A percentile compares a stretch with the other conserved stretches of the same genome.
These are phyloP conservation scores for Fusarium citri DNA, from an alignment of 2,329 filamentous ascomycete species.

Conservation along the genomic window DNA sequence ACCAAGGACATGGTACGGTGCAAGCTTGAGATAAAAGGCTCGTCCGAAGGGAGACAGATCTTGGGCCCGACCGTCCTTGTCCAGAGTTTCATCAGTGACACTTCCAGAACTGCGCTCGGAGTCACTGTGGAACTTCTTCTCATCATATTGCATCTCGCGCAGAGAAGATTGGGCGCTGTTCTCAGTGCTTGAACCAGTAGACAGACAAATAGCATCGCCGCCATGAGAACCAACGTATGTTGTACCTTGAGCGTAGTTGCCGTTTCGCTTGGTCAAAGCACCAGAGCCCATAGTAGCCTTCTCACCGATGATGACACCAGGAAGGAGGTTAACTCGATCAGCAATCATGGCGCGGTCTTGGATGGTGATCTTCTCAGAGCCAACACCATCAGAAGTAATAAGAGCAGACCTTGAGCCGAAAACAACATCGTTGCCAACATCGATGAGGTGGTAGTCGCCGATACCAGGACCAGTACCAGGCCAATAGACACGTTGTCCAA, in stretches of 20 bases:
- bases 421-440: slow-evolving; percentile 4
- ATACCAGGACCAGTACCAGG: slow-evolving; percentile 2
- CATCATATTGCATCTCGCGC: neutral
- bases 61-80: neutral
- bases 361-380: neutral
- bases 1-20: neutral
- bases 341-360: slow-evolving; percentile 15
- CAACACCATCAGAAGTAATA: neutral
- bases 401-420: slow-evolving; percentile 7
- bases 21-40: slow-evolving; percentile 11
- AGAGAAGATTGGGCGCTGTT: neutral
- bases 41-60: slow-evolving; percentile 11
- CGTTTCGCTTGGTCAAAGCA: neutral
- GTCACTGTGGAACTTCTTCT: neutral
- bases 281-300: neutral
- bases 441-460: neutral
- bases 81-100: fast-evolving
- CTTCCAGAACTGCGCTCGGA: neutral
- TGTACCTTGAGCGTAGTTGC: neutral
- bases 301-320: fast-evolving
- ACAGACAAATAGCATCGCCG: slow-evolving; percentile 5
- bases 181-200: neutral
- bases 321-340: slow-evolving; percentile 5
- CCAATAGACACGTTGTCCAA: slow-evolving; percentile 12
- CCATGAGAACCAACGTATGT: slow-evolving; percentile 7